Evolutionary conservation across 2,329 filamentous ascomycete genomes (phyloP), one percentile per base, ranked within the genome.

Genomic region (Colletotrichum musicola): DNA sequence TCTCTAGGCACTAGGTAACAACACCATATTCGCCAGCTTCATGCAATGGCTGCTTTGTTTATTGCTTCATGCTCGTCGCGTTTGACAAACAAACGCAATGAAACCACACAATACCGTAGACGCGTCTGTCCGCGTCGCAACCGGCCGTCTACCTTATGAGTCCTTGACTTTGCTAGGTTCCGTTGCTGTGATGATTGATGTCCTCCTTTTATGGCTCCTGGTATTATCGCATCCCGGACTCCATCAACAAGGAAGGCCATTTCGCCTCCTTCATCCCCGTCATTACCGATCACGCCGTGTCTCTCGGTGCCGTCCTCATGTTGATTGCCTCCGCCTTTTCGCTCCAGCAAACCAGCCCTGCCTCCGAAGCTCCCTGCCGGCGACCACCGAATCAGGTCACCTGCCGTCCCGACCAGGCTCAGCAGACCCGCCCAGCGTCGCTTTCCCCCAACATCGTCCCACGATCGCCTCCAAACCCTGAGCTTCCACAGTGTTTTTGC

Each of bases 321-420:
- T 63, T 57, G 50, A 62, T 62, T 55, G 30, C 42, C 35, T 66
- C 64, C 58, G 57, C 56, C 62, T 53, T 47, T 25, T 47, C 12
- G 51, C 50, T 49, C 51, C 64, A 35, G 50, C 58, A 44, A 30
- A 47, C 44, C 30, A 64, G 44, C 20, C 53, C 56, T 58, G 35
- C 50, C 55, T 60, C 20, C 62, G 16, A 57, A 67, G 53, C 51
- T 46, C 25, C 50, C 64, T 64, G 61, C 61, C 47, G 61, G 54
- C 61, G 53, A 68, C 54, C 65, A 42, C n/a, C 47, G 42, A 58
- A 64, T 50, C 61, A 68, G 65, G 47, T 59, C 64, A 64, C 16
- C 60, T 47, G 64, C 64, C 20, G 38, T 46, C 58, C 58, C 64
- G 46, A 59, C 61, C 54, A 59, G 64, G 47, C 30, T 64, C 38